Percentiles rank a stretch among this genome's conserved stretches.
Conservation (phyloP, 805 yeast species). For the Cyberlindnera sargentensis region DNA sequence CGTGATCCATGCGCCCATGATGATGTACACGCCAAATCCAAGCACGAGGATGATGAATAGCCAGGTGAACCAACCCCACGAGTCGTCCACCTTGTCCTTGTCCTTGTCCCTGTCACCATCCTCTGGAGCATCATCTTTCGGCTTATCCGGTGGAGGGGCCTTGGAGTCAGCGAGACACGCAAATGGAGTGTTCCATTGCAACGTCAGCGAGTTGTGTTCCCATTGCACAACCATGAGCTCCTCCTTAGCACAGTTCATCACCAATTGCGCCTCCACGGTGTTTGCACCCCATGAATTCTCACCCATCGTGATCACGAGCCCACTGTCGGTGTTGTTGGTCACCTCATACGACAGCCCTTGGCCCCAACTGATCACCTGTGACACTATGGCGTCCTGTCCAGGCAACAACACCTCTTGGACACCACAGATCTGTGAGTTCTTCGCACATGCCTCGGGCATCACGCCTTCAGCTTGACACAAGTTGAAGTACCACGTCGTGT, state of each 20-base stretch:
- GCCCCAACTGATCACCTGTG: constrained; percentile 59
- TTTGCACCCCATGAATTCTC: constrained; percentile 70
- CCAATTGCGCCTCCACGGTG: constrained; percentile 38
- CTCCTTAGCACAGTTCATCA: constrained; percentile 39
- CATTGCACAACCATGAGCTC: constrained; percentile 24
- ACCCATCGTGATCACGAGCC: constrained; percentile 32
- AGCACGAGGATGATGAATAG: constrained; percentile 68
- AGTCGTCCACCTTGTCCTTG: constrained; percentile 16
- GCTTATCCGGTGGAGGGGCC: constrained; percentile 10
- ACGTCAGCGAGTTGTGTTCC: constrained; percentile 18
- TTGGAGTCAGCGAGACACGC: constrained; percentile 33
- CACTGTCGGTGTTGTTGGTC: constrained; percentile 22
- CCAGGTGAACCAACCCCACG: constrained; percentile 83
- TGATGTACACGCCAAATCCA: constrained; percentile 61
- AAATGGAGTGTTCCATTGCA: constrained; percentile 33
- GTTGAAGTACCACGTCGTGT: constrained; percentile 61
- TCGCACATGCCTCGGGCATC: constrained; percentile 47
- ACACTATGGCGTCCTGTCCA: constrained; percentile 37
- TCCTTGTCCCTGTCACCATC: constrained; percentile 19
- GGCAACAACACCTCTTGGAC: constrained; percentile 48
- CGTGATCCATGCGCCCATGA: constrained; percentile 70
- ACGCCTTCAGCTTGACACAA: constrained; percentile 47
- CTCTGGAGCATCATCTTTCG: constrained; percentile 23
- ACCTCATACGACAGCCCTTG: constrained; percentile 32
- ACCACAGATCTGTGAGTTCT: constrained; percentile 75